Percentiles rank a stretch among this genome's conserved stretches.
Conservation (phyloP, 208 protist genomes). For the Kentomonas sorsogonicus region DNA sequence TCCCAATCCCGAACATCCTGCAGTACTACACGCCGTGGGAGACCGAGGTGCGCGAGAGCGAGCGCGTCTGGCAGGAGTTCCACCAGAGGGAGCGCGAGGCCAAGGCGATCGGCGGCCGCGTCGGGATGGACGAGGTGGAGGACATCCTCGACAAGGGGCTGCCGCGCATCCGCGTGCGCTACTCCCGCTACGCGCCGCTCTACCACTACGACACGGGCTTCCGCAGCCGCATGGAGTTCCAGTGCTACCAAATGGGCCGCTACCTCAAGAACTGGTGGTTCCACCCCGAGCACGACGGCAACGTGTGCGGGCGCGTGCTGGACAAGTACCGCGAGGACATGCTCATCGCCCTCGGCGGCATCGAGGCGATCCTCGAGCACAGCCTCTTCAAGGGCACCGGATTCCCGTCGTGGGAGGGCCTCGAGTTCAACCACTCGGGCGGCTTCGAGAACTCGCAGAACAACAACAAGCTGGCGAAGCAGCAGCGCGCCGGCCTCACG, state of each 20-base stretch:
- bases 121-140: conserved; percentile 99
- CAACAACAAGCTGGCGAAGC: conserved; percentile 99
- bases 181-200: conserved; percentile 99
- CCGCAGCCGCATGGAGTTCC: conserved; percentile 98
- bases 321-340: conserved; percentile 99
- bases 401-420: conserved; percentile 99
- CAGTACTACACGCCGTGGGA: conserved; percentile 99
- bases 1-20: conserved; percentile 99
- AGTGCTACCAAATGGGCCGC: conserved; percentile 97
- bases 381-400: conserved; percentile 99
- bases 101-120: conserved; percentile 93
- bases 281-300: conserved; percentile 99
- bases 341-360: conserved; percentile 99
- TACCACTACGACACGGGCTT: conserved; percentile 99
- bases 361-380: conserved; percentile 99
- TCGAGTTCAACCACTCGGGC: conserved; percentile 99
- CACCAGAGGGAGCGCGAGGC: conserved; percentile 97
- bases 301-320: conserved; percentile 98
- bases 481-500: conserved; percentile 99
- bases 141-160: conserved; percentile 99
- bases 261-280: conserved; percentile 99
- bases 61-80: conserved; percentile 99
- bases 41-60: conserved; percentile 98
- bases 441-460: conserved; percentile 99
- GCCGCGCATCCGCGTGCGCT: conserved; percentile 99